Evolutionary conservation across 108 stramenopile species (phyloP), one percentile per base, ranked within the genome.

Genomic region (Nannochloropsis gaditana): DNA sequence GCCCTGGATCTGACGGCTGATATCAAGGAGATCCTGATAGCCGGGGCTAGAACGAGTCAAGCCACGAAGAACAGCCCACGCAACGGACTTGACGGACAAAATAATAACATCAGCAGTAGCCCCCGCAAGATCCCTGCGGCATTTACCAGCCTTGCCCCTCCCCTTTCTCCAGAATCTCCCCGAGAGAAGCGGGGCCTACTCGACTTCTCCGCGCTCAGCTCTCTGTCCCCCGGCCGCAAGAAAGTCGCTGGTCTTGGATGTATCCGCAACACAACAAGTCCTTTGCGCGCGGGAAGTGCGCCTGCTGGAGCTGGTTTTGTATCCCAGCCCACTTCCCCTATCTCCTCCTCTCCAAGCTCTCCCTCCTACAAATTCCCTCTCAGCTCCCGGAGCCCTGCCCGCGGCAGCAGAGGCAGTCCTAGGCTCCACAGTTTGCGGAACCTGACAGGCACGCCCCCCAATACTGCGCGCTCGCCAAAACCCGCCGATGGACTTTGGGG

Each of bases 121-220:
- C 59, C 59, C 59, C 59, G 59, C 59, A 73, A 73, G 59, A 15
- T 73, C 59, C 59, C 59, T 73, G 19, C 59, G 15, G 59, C 59
- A 15, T 73, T 73, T 15, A 73, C 59, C 59, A 73, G 59, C 59
- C 15, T 73, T 6, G 59, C 59, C 59, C 8, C 59, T 8, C 59
- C 59, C n/a, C 59, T n/a, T 73, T 73, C 59, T 8, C 59, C 59
- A 15, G 19, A 15, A 15, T 73, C 59, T 6, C 59, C 59, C n/a
- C 15, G n/a, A n/a, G 59, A 73, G n/a, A 73, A 73, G n/a, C 59
- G 59, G 19, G 59, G 59, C 59, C 15, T n/a, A 8, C 15, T 73
- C 59, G 59, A 73, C 59, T 73, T 73, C 59, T 73, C 59, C 8
- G 19, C n/a, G 59, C 59, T 73, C 59, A 73, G 59, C 2, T 73